Conservation (phyloP, 306 rosid species). For the Potentilla sterilis region DNA sequence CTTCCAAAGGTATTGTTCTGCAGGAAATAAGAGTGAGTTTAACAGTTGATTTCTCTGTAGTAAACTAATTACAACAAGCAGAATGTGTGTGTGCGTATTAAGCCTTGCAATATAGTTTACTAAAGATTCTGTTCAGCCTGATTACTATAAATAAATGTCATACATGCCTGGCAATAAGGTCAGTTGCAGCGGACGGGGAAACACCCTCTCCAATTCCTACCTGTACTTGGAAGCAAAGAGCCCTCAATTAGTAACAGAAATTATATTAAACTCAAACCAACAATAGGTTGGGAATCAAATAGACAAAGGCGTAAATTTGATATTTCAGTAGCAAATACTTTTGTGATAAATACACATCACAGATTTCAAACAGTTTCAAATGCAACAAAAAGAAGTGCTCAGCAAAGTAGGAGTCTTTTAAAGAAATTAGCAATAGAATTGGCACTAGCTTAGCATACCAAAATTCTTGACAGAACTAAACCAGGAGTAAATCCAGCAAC, state of each 20-base stretch:
- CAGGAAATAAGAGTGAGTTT: slow-evolving; percentile 20
- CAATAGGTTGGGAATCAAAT: not conserved
- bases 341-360: not conserved
- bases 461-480: slow-evolving; percentile 69
- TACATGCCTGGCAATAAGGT: slow-evolving; percentile 97
- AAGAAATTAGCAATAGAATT: not conserved
- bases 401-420: not conserved
- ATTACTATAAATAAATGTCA: slow-evolving; percentile 28
- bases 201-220: slow-evolving; percentile 99
- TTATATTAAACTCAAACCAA: slow-evolving; percentile 20
- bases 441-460: slow-evolving; percentile 50
- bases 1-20: slow-evolving; percentile 91
- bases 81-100: not conserved
- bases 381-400: not conserved
- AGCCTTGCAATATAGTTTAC: slow-evolving; percentile 16
- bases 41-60: not conserved
- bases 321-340: slow-evolving; percentile 6
- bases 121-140: slow-evolving; percentile 11
- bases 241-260: slow-evolving; percentile 21
- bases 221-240: slow-evolving; percentile 41
- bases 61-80: not conserved
- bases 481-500: slow-evolving; percentile 90
- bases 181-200: slow-evolving; percentile 99
- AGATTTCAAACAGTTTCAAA: not conserved
- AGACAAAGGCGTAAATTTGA: slow-evolving; percentile 18